These are phyloP conservation scores for Monosporozyma servazzii DNA, from an alignment of 805 yeast species.

Conservation along the genomic window DNA sequence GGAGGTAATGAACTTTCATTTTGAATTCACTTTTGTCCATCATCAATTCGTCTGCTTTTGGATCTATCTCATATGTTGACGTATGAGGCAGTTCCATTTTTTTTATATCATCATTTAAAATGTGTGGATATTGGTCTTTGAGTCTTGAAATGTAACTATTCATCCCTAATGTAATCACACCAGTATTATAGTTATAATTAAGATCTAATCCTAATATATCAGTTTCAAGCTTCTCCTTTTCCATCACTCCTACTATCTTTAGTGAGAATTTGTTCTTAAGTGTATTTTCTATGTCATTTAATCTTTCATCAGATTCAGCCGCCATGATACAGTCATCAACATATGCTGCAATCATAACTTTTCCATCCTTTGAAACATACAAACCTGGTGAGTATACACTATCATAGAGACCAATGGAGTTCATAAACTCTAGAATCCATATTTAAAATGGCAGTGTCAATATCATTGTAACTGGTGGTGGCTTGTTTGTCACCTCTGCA, in stretches of 20 bases:
- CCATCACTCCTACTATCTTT: conserved; percentile 7
- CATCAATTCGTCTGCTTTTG: not conserved
- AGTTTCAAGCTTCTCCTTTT: conserved; percentile 1
- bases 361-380: conserved; percentile 1
- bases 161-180: no score
- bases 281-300: conserved; percentile 2
- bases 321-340: conserved; percentile 11
- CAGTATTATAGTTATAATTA: no score
- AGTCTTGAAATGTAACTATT: no score
- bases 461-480: conserved; percentile 1
- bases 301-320: conserved; percentile 1
- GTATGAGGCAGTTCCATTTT: conserved; percentile 1
- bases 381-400: conserved; percentile 5
- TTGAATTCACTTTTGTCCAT: not conserved
- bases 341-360: conserved; percentile 6
- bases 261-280: conserved; percentile 2
- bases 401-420: conserved; percentile 1
- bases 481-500: conserved; percentile 6
- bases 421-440: conserved; percentile 1
- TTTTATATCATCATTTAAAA: conserved; percentile 2
- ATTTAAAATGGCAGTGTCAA: conserved; percentile 1
- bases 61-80: not conserved
- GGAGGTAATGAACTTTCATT: not conserved
- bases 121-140: no score
- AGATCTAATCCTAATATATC: conserved; percentile 8